Evolutionary conservation across 768 basidiomycete genomes (phyloP).

Genomic region (Phylloporus sp.): DNA sequence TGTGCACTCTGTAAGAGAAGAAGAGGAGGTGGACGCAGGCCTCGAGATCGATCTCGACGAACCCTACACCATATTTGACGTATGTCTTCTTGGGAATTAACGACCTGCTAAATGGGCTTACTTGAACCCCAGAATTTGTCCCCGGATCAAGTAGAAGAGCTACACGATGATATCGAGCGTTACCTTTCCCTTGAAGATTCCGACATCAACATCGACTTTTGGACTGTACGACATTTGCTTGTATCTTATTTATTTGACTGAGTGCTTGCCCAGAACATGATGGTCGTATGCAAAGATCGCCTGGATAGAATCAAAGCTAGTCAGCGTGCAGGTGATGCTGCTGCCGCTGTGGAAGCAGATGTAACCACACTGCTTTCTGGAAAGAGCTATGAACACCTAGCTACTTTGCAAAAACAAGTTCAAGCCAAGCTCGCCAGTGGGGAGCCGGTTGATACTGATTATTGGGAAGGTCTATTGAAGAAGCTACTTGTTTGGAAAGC

Average conservation of each 20-base stretch:
- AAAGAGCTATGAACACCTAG: slow-evolving; percentile 83
- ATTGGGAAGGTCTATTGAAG: slow-evolving; percentile 92
- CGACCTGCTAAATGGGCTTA: neutral
- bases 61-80: slow-evolving; percentile 96
- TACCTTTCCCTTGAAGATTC: slow-evolving; percentile 85
- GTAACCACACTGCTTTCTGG: slow-evolving; percentile 77
- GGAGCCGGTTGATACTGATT: slow-evolving; percentile 94
- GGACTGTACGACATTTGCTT: slow-evolving; percentile 64
- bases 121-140: slow-evolving; percentile 64
- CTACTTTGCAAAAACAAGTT: slow-evolving; percentile 77
- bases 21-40: slow-evolving; percentile 79
- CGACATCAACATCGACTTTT: slow-evolving; percentile 90
- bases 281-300: slow-evolving; percentile 91
- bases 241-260: neutral
- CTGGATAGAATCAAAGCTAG: slow-evolving; percentile 69
- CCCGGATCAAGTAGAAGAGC: slow-evolving; percentile 82
- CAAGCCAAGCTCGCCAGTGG: slow-evolving; percentile 87
- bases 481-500: slow-evolving; percentile 96
- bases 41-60: slow-evolving; percentile 98
- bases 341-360: slow-evolving; percentile 79
- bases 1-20: slow-evolving; percentile 71
- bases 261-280: slow-evolving; percentile 71
- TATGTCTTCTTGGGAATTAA: slow-evolving; percentile 36
- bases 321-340: slow-evolving; percentile 62
- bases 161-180: slow-evolving; percentile 91